Percentiles rank a stretch among this genome's conserved stretches.
Conservation (phyloP, 2,329 filamentous ascomycete genomes). For the Fragosphaeria purpurea region DNA sequence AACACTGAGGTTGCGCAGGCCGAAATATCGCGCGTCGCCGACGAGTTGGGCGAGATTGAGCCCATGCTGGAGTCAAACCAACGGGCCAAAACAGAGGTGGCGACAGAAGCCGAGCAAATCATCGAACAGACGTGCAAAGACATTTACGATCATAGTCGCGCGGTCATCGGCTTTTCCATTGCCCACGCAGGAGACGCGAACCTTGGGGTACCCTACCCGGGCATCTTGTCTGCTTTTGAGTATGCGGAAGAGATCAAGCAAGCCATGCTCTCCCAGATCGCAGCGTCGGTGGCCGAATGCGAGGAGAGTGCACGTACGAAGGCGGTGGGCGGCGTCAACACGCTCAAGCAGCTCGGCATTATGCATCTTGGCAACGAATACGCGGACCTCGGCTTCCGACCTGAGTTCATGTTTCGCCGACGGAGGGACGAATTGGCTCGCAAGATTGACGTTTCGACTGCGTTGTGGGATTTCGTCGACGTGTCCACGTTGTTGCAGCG, state of each 20-base stretch:
- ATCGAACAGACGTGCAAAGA: conserved; percentile 80
- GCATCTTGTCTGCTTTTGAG: conserved; percentile 72
- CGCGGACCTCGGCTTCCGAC: conserved; percentile 73
- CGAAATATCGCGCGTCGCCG: conserved; percentile 73
- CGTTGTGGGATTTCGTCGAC: conserved; percentile 91
- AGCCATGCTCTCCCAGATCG: conserved; percentile 83
- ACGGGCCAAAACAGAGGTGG: conserved; percentile 68
- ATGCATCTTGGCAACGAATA: conserved; percentile 83
- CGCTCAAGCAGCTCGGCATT: conserved; percentile 81
- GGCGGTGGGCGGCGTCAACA: conserved; percentile 71
- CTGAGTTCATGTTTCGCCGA: conserved; percentile 88
- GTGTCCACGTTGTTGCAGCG: conserved; percentile 69
- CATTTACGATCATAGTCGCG: conserved; percentile 75
- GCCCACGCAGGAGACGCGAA: conserved; percentile 63
- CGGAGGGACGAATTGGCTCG: conserved; percentile 72
- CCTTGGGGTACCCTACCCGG: conserved; percentile 77
- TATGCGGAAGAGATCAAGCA: conserved; percentile 90
- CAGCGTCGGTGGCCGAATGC: conserved; percentile 64
- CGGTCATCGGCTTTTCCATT: conserved; percentile 66
- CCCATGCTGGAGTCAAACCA: conserved; percentile 77
- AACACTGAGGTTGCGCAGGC: conserved; percentile 79
- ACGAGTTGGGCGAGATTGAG: conserved; percentile 72
- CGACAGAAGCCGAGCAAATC: conserved; percentile 67
- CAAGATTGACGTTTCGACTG: conserved; percentile 78
- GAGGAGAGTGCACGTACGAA: conserved; percentile 76